Percentiles rank a stretch among this genome's conserved stretches.
These are phyloP conservation scores for Scenedesmus sp. DNA, from an alignment of 163 green algal genomes.

Conservation along the genomic window DNA sequence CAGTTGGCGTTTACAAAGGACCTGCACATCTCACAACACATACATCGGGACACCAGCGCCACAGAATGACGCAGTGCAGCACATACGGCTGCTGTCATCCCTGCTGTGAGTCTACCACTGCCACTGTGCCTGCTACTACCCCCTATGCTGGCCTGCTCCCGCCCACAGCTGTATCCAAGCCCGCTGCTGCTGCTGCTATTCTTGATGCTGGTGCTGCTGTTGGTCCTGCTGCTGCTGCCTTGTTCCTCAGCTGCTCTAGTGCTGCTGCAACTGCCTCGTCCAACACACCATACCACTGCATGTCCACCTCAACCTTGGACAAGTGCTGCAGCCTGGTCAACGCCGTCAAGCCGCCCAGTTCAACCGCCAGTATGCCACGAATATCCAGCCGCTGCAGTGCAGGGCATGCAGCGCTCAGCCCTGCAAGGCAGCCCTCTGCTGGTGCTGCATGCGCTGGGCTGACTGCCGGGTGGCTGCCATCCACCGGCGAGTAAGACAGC, in stretches of 20 bases:
- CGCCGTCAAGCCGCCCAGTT: not conserved
- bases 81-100: not conserved
- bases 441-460: not conserved
- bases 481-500: not conserved
- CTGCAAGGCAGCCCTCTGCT: not conserved
- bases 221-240: not conserved
- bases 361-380: not conserved
- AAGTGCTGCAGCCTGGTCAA: not conserved
- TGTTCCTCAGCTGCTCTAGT: not conserved
- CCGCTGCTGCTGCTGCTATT: not conserved
- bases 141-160: not conserved
- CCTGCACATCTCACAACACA: too few relatives aligned
- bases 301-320: not conserved
- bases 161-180: not conserved
- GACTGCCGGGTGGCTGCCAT: not conserved
- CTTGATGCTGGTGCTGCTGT: not conserved
- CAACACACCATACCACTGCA: not conserved
- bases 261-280: not conserved
- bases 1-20: too few relatives aligned
- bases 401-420: not conserved
- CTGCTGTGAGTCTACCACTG: not conserved
- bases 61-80: too few relatives aligned
- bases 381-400: not conserved
- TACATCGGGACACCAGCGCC: too few relatives aligned
- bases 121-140: not conserved